Conservation (phyloP, 2,329 filamentous ascomycete species). For the Juglanconis sp. region DNA sequence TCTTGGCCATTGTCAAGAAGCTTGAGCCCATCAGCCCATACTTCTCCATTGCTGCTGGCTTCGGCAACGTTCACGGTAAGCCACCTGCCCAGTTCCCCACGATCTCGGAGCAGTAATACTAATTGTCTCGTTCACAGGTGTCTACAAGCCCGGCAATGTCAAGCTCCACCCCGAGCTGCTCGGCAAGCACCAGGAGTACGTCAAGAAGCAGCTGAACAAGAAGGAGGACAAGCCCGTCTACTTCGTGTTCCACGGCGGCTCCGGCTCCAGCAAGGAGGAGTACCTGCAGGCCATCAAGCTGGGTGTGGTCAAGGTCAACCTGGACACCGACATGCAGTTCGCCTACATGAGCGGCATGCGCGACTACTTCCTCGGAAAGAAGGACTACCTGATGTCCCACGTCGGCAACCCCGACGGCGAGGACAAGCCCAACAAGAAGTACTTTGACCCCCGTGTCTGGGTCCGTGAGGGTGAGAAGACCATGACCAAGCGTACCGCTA, state of each 20-base stretch:
- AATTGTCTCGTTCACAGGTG: constrained; percentile 48
- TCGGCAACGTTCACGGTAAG: constrained; percentile 83
- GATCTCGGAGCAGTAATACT: neutral
- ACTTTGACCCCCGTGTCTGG: constrained; percentile 88
- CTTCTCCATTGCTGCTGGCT: constrained; percentile 97
- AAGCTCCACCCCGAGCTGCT: constrained; percentile 94
- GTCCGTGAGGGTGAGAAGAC: constrained; percentile 96
- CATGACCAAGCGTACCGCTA: constrained; percentile 77
- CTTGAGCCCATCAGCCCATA: constrained; percentile 84
- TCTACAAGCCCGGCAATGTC: constrained; percentile 94
- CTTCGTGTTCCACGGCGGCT: constrained; percentile 99
- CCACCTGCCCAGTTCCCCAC: neutral
- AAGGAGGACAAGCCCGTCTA: constrained; percentile 88
- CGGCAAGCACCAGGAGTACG: constrained; percentile 90
- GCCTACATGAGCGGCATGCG: constrained; percentile 91
- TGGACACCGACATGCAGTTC: constrained; percentile 97
- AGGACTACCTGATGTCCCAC: constrained; percentile 83
- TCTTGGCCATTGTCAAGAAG: constrained; percentile 84
- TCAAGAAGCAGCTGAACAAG: constrained; percentile 73
- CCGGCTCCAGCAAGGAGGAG: constrained; percentile 85
- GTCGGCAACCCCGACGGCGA: constrained; percentile 87
- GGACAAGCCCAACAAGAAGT: constrained; percentile 99
- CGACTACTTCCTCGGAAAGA: constrained; percentile 91
- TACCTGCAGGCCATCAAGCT: constrained; percentile 84
- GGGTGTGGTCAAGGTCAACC: constrained; percentile 99